A percentile compares a stretch with the other conserved stretches of the same genome.
These are phyloP conservation scores for Symbiodinium natans DNA, from an alignment of 73 alveolate species.

Conservation along the genomic window DNA sequence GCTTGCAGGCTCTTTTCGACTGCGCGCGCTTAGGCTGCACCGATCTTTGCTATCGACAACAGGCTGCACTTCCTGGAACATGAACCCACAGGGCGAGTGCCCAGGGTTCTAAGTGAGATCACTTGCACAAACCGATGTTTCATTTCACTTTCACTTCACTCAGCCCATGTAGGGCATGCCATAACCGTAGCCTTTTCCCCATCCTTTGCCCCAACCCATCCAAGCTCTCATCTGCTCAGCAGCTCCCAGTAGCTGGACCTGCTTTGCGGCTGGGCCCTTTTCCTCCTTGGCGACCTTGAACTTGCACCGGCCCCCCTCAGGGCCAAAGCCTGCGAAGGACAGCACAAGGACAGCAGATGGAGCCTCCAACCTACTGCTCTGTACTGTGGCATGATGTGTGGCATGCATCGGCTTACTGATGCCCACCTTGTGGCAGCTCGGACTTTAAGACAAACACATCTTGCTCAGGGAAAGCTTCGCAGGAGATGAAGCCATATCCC, in stretches of 20 bases:
- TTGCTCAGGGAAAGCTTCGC: conserved; percentile 84
- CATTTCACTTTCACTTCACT: conserved; percentile 69
- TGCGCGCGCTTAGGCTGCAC: background rate
- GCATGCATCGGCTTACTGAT: no score
- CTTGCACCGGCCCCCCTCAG: conserved; percentile 80
- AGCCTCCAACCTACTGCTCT: no score
- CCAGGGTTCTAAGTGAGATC: background rate
- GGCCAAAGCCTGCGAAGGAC: conserved; percentile 46
- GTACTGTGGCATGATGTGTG: no score
- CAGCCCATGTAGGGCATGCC: no score
- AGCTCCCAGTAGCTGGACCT: conserved; percentile 75
- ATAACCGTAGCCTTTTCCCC: conserved; percentile 8
- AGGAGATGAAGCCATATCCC: conserved; percentile 77
- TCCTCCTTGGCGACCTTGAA: conserved; percentile 50
- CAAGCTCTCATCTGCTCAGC: conserved; percentile 81
- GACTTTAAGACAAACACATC: conserved; percentile 72
- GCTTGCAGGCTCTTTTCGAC: background rate
- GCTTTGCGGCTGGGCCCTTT: background rate
- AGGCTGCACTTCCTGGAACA: background rate
- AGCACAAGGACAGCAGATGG: no score
- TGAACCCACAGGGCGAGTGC: background rate
- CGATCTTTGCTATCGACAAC: background rate
- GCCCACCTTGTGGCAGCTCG: conserved; percentile 69
- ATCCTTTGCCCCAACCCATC: conserved; percentile 75
- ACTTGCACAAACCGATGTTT: background rate